Conservation (phyloP, 805 yeast genomes). For the Starmerella cellae region DNA sequence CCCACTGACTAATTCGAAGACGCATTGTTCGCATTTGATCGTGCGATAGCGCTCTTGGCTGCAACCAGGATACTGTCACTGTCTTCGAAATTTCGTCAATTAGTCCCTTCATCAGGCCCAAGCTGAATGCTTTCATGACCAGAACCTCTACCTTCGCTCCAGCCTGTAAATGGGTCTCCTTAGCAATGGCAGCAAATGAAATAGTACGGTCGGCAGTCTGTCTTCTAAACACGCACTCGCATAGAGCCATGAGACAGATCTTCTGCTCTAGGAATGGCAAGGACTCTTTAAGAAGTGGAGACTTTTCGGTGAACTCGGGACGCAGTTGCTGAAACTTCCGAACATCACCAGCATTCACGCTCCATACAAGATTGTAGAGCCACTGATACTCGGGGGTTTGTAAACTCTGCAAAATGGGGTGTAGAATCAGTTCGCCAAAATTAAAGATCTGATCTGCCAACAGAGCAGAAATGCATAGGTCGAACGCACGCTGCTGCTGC, state of each 20-base stretch:
- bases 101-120: constrained; percentile 73
- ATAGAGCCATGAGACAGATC: constrained; percentile 80
- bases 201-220: constrained; percentile 57
- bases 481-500: constrained; percentile 47
- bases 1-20: constrained; percentile 65
- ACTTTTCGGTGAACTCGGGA: constrained; percentile 29
- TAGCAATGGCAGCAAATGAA: constrained; percentile 58
- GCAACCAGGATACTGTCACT: constrained; percentile 83
- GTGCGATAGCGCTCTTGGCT: constrained; percentile 80
- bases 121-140: constrained; percentile 78
- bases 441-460: constrained; percentile 86
- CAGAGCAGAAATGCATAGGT: constrained; percentile 72
- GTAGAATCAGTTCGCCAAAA: constrained; percentile 88
- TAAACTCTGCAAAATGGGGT: constrained; percentile 49
- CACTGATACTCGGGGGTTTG: constrained; percentile 35
- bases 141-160: constrained; percentile 75
- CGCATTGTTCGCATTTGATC: constrained; percentile 70
- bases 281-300: constrained; percentile 45
- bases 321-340: constrained; percentile 42
- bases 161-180: constrained; percentile 47
- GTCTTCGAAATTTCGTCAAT: constrained; percentile 76
- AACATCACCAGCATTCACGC: constrained; percentile 70
- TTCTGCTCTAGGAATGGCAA: constrained; percentile 70
- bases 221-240: constrained; percentile 68
- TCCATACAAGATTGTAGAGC: constrained; percentile 56